Evolutionary conservation across 23 red algal genomes (phyloP), one percentile per base, ranked within the genome.

Genomic region (Gracilariopsis chorda): DNA sequence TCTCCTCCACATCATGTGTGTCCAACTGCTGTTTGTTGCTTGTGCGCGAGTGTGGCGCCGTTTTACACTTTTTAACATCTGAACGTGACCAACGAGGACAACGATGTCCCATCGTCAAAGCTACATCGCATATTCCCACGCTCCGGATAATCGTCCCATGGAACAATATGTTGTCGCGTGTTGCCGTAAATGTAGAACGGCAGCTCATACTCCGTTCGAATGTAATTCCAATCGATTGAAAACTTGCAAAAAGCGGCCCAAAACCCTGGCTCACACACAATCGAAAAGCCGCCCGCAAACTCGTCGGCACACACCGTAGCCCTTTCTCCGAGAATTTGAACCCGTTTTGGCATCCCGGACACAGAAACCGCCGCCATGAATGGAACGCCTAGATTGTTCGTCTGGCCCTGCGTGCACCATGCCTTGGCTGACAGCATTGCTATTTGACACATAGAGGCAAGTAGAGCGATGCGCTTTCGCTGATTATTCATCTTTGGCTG

Each of bases 101-200:
- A 30, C 19, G 55, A 27, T 5, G n/a, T 17, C 12, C 78, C 78
- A 37, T 83, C 78, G 27, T 48, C 39, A 48, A 60, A 44, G 29
- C 29, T 42, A 33, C 78, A 83, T 25, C 53, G 21, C 27, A 83
- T 83, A 1, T 59, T 34, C 44, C 47, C 78, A 39, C 32, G 53
- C 32, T 83, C 39, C 8, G 78, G 78, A 12, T 64, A 65, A 30
- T 83, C 55, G 16, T 24, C 49, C 78, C 78, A 83, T 2, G 78
- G 78, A 36, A 63, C 62, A 37, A 83, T 83, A 25, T 63, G 17
- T 34, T 63, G 53, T 28, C 62, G 59, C 8, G 59, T 61, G 46
- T 83, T 63, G 20, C 78, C 78, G 13, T 49, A 49, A 14, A 83
- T 83, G 78, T 61, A 83, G 52, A 63, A 83, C 16, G 78, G 78